These are phyloP conservation scores for Cardamine resedifolia DNA, from an alignment of 345 rosid species.

Conservation along the genomic window DNA sequence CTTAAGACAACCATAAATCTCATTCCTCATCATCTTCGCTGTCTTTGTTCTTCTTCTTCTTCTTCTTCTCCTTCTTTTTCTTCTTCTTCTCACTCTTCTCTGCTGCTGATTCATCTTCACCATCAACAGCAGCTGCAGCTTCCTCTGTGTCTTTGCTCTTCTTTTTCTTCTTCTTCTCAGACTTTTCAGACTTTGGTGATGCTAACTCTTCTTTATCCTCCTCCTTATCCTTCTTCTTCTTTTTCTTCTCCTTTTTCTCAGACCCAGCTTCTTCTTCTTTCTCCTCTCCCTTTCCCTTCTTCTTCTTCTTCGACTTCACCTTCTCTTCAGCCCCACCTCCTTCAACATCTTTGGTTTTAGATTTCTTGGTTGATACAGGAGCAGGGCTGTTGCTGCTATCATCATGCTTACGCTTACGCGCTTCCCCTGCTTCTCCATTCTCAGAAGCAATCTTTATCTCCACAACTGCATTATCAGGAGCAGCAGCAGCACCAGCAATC, in stretches of 20 bases:
- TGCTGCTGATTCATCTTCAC: constrained; percentile 41
- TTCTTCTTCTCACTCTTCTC: constrained; percentile 71
- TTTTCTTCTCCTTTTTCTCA: constrained; percentile 48
- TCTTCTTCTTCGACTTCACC: constrained; percentile 48
- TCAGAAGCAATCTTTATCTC: constrained; percentile 37
- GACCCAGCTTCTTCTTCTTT: constrained; percentile 52
- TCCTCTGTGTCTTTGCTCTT: constrained; percentile 58
- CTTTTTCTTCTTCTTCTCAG: constrained; percentile 81
- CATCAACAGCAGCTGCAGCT: constrained; percentile 37
- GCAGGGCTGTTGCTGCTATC: constrained; percentile 45
- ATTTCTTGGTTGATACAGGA: constrained; percentile 53
- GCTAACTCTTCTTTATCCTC: constrained; percentile 44
- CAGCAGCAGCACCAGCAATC: constrained; percentile 74
- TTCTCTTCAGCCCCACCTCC: constrained; percentile 36
- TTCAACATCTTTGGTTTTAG: constrained; percentile 43
- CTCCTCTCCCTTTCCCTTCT: constrained; percentile 53
- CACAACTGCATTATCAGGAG: constrained; percentile 34
- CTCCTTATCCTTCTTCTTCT: constrained; percentile 45
- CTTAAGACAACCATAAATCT: neutral
- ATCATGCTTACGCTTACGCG: constrained; percentile 56
- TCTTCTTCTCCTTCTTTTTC: constrained; percentile 62
- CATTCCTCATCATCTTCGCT: constrained; percentile 36
- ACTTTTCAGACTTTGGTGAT: constrained; percentile 67
- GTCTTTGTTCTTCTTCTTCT: constrained; percentile 43
- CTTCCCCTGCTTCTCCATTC: constrained; percentile 48